Conservation (phyloP, 768 basidiomycete genomes). For the Mycena vulgaris region DNA sequence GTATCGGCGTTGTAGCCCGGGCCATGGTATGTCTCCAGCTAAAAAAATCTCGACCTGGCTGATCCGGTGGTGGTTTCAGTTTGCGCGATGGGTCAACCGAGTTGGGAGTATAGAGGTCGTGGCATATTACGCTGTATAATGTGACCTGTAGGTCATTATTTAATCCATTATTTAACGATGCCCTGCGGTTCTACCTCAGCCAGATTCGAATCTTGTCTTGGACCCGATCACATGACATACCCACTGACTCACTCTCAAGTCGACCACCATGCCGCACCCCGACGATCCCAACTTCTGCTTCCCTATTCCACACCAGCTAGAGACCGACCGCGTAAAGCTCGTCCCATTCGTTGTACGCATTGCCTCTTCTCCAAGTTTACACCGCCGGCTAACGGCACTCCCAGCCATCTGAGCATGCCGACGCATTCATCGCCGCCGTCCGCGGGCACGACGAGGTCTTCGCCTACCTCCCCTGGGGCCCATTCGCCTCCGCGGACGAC, state of each 20-base stretch:
- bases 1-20: constrained; percentile 11
- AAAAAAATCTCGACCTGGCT: no score
- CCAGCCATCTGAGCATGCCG: constrained; percentile 63
- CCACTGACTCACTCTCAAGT: no score
- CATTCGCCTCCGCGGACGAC: constrained; percentile 55
- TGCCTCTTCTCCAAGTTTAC: not conserved
- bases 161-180: no score
- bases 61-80: not conserved
- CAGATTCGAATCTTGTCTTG: no score
- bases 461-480: constrained; percentile 66
- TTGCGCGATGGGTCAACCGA: constrained; percentile 14
- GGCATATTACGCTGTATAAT: constrained; percentile 21
- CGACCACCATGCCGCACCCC: not conserved
- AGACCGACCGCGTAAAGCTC: constrained; percentile 65
- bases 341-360: constrained; percentile 64
- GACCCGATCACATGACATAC: no score
- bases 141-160: no score
- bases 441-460: constrained; percentile 58
- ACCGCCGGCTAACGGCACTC: not conserved
- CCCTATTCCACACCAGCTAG: constrained; percentile 58
- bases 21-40: constrained; percentile 20
- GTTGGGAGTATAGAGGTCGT: not conserved
- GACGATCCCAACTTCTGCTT: constrained; percentile 67
- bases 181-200: no score
- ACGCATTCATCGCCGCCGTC: constrained; percentile 54